A percentile compares a stretch with the other conserved stretches of the same genome.
phyloP scores from a whole-genome alignment of 2,329 filamentous ascomycete genomes.

The Metarhizium anisopliae region DNA sequence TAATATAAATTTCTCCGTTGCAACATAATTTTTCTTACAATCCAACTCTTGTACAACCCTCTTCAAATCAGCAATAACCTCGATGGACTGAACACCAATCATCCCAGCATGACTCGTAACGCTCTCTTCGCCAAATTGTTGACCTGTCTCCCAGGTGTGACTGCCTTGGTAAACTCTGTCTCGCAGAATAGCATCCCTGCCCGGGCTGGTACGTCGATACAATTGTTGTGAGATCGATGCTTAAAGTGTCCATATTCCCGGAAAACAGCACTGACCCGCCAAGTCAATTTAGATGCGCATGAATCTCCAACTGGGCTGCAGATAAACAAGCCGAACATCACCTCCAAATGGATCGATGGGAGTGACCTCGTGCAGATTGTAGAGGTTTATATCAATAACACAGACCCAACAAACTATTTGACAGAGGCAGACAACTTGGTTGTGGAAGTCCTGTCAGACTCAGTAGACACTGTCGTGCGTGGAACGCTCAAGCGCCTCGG shows the following conservation, averaged over 20 bases:
- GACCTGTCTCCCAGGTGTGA: neutral
- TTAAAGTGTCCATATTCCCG: neutral
- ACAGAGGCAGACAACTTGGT: neutral
- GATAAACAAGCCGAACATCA: neutral
- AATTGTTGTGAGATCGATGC: neutral
- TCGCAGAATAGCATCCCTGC: neutral
- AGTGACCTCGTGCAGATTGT: constrained; percentile 4
- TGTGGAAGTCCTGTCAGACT: constrained; percentile 3
- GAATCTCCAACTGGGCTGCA: neutral
- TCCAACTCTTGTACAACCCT: too few species aligned
- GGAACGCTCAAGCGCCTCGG: constrained; percentile 5
- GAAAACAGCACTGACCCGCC: neutral
- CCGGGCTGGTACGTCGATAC: neutral
- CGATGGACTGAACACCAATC: neutral
- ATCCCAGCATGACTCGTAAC: neutral
- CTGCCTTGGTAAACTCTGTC: neutral
- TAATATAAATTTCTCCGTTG: too few species aligned
- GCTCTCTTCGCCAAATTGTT: neutral
- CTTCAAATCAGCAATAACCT: neutral
- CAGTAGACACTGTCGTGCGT: neutral
- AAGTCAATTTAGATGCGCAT: neutral
- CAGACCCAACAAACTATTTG: constrained; percentile 1
- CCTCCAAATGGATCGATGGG: neutral
- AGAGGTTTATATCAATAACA: constrained; percentile 4
- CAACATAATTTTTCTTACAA: too few species aligned